A percentile compares a stretch with the other conserved stretches of the same genome.
Conservation (phyloP, 2,329 filamentous ascomycete species). For the Aspergillus pseudoviridinutans region DNA sequence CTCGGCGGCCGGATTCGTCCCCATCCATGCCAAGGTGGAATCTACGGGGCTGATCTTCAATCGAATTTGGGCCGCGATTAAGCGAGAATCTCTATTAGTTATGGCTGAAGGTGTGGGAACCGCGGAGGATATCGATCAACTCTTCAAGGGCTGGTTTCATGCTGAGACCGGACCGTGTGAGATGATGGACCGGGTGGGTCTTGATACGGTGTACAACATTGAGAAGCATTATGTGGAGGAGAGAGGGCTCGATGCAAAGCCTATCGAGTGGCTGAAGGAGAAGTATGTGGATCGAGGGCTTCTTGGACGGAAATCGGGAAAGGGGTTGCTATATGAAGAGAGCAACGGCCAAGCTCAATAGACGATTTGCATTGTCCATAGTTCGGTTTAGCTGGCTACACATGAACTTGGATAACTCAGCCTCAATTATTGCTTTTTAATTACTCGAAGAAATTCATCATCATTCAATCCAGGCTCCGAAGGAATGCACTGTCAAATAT, state of each 20-base stretch:
- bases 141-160: conserved; percentile 43
- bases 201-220: conserved; percentile 52
- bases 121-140: conserved; percentile 46
- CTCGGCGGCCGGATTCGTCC: conserved; percentile 38
- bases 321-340: neutral
- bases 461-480: no score
- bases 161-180: conserved; percentile 28
- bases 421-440: no score
- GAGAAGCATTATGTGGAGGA: conserved; percentile 52
- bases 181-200: conserved; percentile 48
- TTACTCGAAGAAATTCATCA: no score
- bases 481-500: no score
- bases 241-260: conserved; percentile 39
- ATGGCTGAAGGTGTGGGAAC: conserved; percentile 48
- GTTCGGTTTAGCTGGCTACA: no score
- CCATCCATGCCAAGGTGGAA: conserved; percentile 44
- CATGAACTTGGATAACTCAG: no score
- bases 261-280: conserved; percentile 43
- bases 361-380: neutral
- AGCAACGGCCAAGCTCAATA: neutral
- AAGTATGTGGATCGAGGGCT: conserved; percentile 46
- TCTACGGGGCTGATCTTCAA: conserved; percentile 55
- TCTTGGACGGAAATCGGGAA: conserved; percentile 31
- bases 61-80: conserved; percentile 54
- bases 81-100: conserved; percentile 49